phyloP scores from a whole-genome alignment of 2,329 filamentous ascomycete species.

The Xylaria arbuscula region DNA sequence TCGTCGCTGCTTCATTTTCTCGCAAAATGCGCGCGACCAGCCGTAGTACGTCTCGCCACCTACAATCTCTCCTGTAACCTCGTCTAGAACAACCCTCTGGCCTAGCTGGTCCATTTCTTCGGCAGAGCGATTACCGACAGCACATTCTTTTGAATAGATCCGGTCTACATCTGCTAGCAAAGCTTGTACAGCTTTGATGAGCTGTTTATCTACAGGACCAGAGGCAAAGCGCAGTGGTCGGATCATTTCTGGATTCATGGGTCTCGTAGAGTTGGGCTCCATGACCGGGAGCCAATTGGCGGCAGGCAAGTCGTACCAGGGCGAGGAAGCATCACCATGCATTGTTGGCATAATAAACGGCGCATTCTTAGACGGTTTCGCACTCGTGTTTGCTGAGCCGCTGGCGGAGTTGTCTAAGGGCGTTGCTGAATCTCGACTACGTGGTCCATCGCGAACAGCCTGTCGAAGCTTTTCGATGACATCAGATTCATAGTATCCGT shows the following conservation, averaged over 20 bases:
- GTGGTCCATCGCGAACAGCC: slow-evolving; percentile 59
- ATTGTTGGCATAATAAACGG: slow-evolving; percentile 79
- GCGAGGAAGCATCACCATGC: slow-evolving; percentile 78
- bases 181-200: slow-evolving; percentile 75
- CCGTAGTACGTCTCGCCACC: slow-evolving; percentile 85
- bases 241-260: slow-evolving; percentile 77
- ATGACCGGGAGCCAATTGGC: slow-evolving; percentile 84
- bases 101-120: slow-evolving; percentile 81
- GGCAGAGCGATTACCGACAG: slow-evolving; percentile 57
- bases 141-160: slow-evolving; percentile 69
- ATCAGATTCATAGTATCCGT: slow-evolving; percentile 68
- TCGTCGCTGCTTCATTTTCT: slow-evolving; percentile 76
- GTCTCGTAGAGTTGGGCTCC: slow-evolving; percentile 77
- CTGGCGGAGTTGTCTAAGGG: slow-evolving; percentile 42
- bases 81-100: slow-evolving; percentile 72
- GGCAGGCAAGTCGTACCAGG: slow-evolving; percentile 86
- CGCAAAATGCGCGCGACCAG: slow-evolving; percentile 84
- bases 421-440: slow-evolving; percentile 36
- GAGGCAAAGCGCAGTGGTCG: slow-evolving; percentile 76
- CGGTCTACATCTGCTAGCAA: slow-evolving; percentile 76
- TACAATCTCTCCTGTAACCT: slow-evolving; percentile 72
- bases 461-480: slow-evolving; percentile 69
- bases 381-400: slow-evolving; percentile 38
- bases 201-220: slow-evolving; percentile 73
- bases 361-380: slow-evolving; percentile 62